Base-by-base conservation (phyloP, 1,284 basidiomycete species). In the Ustilago crameri region DNA sequence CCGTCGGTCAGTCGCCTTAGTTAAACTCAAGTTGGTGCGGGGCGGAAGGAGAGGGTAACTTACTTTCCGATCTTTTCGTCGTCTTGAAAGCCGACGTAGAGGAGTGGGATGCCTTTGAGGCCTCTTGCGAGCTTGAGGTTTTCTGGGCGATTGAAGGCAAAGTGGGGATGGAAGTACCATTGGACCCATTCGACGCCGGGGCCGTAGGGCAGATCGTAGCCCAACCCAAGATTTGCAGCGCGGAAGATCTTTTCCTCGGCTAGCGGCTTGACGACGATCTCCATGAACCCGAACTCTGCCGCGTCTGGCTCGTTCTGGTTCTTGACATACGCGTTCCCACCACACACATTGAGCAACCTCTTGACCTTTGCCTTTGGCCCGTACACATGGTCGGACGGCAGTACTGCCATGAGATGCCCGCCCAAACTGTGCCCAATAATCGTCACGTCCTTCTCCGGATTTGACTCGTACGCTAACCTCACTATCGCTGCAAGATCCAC, bases 131-230 rank as follows among this genome's bases (percentile, higher is more conserved):
- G 60, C 35, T 62, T 43, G 42, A 75, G 42, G 42, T 78, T 74
- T 20, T 63, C 62, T 15, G 40, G 54, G 1, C 65, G 37, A 18
- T 70, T 57, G 32, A 78, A 71, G n/a, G 67, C 67, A 50, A 78
- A 78, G 51, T 68, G 75, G 1, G 75, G 62, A 26, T 76, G 75
- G 24, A 64, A 72, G 66, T 69, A 76, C 76, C 76, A 78, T 14
- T 66, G 60, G 1, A 69, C 50, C 76, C 76, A 78, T 23, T 78
- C 76, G 8, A 57, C 27, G 3, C 76, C 76, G 0, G 72, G 70
- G 8, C 75, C 75, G 30, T 74, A 73, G 0, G 76, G 76, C 20
- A 78, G 52, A 46, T 78, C 76, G 53, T 74, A 78, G 0, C 76
- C 76, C 14, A 78, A 47, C 1, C 76, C 75, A 34, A 78, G 47